Conservation (phyloP, 148 eudicot genomes). For the Arbutus unedo region DNA sequence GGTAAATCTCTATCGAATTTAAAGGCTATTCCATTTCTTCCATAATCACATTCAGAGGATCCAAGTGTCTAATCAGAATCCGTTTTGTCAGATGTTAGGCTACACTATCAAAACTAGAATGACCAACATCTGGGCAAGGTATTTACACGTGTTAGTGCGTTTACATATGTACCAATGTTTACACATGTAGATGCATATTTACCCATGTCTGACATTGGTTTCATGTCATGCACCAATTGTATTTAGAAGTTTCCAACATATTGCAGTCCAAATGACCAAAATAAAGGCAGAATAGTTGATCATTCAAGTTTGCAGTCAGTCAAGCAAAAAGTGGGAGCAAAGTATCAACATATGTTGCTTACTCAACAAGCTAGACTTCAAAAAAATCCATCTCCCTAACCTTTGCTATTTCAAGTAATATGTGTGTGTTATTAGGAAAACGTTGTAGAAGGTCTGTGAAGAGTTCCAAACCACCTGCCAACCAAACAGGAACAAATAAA, state of each 20-base stretch:
- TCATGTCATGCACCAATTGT: not conserved
- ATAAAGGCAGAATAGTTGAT: not conserved
- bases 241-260: not conserved
- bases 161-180: not conserved
- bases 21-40: not conserved
- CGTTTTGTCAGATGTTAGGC: not conserved
- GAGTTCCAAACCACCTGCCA: constrained; percentile 88
- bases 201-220: not conserved
- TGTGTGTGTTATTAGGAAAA: constrained; percentile 79
- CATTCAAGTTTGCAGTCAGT: not conserved
- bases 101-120: not conserved
- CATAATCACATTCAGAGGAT: not conserved
- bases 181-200: not conserved
- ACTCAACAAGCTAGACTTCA: constrained; percentile 12
- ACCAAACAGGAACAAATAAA: not conserved
- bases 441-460: constrained; percentile 77
- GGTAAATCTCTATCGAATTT: not conserved
- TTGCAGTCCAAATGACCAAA: not conserved
- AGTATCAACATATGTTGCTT: not conserved
- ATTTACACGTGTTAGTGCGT: not conserved
- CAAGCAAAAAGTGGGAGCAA: not conserved
- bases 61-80: not conserved
- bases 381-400: constrained; percentile 32
- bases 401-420: constrained; percentile 93
- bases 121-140: not conserved